These are phyloP conservation scores for Lactifluus echinatus DNA, from an alignment of 768 basidiomycete species.

Conservation along the genomic window DNA sequence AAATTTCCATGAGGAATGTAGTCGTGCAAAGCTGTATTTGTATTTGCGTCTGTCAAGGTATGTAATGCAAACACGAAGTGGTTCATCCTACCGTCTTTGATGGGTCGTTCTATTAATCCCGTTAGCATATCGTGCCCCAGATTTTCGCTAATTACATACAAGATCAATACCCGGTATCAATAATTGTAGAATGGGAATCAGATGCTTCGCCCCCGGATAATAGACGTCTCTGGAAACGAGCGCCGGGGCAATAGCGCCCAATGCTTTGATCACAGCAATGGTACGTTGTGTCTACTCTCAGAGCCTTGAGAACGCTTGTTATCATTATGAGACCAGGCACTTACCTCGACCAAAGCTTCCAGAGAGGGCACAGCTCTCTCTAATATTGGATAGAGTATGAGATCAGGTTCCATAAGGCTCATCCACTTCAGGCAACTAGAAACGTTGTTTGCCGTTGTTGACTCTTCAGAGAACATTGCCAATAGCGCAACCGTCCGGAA, in stretches of 20 bases:
- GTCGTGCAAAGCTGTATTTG: slow-evolving; percentile 63
- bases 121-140: not conserved
- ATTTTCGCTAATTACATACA: slow-evolving; percentile 32
- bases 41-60: slow-evolving; percentile 16
- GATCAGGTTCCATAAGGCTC: slow-evolving; percentile 77
- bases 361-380: slow-evolving; percentile 80
- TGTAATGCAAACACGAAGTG: not conserved
- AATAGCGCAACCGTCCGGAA: slow-evolving; percentile 74
- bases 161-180: slow-evolving; percentile 84
- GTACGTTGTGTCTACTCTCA: slow-evolving; percentile 66
- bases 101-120: slow-evolving; percentile 54
- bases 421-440: slow-evolving; percentile 76
- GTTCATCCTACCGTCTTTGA: slow-evolving; percentile 52
- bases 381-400: slow-evolving; percentile 72
- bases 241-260: slow-evolving; percentile 72
- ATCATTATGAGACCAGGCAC: slow-evolving; percentile 12
- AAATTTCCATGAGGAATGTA: slow-evolving; percentile 63
- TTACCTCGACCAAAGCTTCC: slow-evolving; percentile 80
- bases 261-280: slow-evolving; percentile 75
- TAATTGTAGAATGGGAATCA: slow-evolving; percentile 71
- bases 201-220: slow-evolving; percentile 73
- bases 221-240: slow-evolving; percentile 74
- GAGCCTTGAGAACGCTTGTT: not conserved
- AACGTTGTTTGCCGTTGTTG: slow-evolving; percentile 62
- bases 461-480: slow-evolving; percentile 87